These are phyloP conservation scores for Termitomyces bulborhizus DNA, from an alignment of 768 basidiomycete species.

Conservation along the genomic window DNA sequence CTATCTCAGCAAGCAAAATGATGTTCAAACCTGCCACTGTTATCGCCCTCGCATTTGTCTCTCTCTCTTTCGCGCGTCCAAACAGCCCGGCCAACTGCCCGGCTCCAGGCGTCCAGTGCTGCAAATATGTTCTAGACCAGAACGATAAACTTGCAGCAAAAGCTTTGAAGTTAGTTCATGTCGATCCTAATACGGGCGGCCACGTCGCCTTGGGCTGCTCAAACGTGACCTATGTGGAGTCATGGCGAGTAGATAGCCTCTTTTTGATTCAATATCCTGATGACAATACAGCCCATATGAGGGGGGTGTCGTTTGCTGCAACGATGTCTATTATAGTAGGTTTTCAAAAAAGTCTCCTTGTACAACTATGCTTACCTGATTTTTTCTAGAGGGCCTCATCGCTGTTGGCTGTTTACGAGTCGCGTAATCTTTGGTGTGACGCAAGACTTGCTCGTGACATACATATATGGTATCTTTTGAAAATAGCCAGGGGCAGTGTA, in stretches of 20 bases:
- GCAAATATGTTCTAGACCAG: not conserved
- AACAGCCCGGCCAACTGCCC: constrained; percentile 2
- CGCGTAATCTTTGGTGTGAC: not conserved
- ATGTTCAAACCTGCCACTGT: not conserved
- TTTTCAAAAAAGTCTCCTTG: not conserved
- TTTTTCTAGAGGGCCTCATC: not conserved
- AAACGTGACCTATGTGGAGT: not conserved
- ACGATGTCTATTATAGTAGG: constrained; percentile 5
- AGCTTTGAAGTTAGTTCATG: not conserved
- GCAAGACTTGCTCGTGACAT: not conserved
- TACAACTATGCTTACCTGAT: not conserved
- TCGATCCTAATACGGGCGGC: not conserved
- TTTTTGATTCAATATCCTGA: not conserved
- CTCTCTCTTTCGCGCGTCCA: not conserved
- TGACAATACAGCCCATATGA: not conserved
- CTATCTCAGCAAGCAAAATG: not conserved
- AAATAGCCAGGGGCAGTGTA: too few relatives aligned
- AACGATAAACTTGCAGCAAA: not conserved
- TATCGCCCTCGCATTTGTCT: not conserved
- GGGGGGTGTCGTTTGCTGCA: constrained; percentile 4
- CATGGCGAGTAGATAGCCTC: not conserved
- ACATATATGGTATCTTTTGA: too few relatives aligned
- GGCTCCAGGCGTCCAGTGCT: constrained; percentile 5
- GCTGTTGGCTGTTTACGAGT: constrained; percentile 4
- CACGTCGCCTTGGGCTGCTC: not conserved